Evolutionary conservation across 129 eudicot species (phyloP), one percentile per base, ranked within the genome.

Genomic region (Flaveria linearis): DNA sequence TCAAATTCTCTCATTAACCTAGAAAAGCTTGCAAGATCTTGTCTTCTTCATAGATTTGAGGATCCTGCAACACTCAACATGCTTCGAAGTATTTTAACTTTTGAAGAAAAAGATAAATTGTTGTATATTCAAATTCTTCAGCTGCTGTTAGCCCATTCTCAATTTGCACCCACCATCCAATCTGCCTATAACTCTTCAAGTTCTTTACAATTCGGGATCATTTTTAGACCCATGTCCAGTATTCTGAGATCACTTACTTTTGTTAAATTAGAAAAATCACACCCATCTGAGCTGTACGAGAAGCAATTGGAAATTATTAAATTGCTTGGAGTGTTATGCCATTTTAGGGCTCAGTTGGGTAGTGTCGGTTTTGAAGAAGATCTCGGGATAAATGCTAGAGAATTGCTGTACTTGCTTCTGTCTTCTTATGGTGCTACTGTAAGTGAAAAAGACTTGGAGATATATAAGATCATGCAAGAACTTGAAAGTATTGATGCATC

Each of bases 361-460:
- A 72, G 76, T 76, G 47, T 60, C 43, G 77, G 82, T 81, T 75
- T 71, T 79, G 92, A 82, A 64, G 77, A 84, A 71, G 93, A 82
- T 50, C 83, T 60, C 9, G 91, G 79, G 51, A 84, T 91, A 82
- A 89, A 86, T 69, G 63, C 73, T 16, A 82, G 70, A 75, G 97
- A 95, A 45, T 84, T 95, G 78, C 15, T 87, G 50, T 81, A 76
- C 85, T 81, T 89, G 82, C 97, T 95, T 77, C 60, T 95, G 70
- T 83, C 94, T 67, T 85, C 94, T 46, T 95, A 91, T 73, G 86
- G 94, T 82, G 99, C 96, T 53, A 95, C 94, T 10, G 52, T 85
- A 22, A 80, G 86, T 85, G 90, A 91, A 77, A 63, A 87, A 67
- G 99, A 95, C 78, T 17, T 95, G 84, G 97, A 91, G 77, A 91